A percentile compares a stretch with the other conserved stretches of the same genome.
Evolutionary conservation across 1,284 basidiomycete species (phyloP).

Genomic region (Cutaneotrichosporon sp.): DNA sequence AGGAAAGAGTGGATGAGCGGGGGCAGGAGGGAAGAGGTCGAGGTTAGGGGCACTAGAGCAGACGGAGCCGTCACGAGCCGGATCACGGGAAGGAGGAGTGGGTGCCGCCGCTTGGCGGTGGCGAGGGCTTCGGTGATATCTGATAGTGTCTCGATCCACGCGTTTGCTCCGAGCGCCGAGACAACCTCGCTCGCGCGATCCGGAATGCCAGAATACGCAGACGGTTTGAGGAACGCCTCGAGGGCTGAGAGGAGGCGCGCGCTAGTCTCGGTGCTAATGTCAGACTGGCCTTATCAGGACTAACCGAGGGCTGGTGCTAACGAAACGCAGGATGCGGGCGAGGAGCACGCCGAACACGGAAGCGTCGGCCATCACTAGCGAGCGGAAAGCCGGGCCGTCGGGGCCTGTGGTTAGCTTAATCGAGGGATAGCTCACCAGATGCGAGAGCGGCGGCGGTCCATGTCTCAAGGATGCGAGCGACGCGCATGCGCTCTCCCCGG

Average conservation of each 20-base stretch:
- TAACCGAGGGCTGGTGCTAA: slow-evolving; percentile 20
- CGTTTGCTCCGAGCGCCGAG: slow-evolving; percentile 16
- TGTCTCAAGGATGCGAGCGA: slow-evolving; percentile 22
- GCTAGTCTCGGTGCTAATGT: slow-evolving; percentile 24
- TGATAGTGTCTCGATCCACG: slow-evolving; percentile 42
- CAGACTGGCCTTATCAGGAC: not conserved
- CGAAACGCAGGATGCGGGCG: slow-evolving; percentile 22
- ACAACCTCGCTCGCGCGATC: slow-evolving; percentile 21
- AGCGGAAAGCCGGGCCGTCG: slow-evolving; percentile 8
- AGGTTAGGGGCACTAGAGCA: slow-evolving; percentile 17
- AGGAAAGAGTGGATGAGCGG: slow-evolving; percentile 44
- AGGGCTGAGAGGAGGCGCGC: slow-evolving; percentile 21
- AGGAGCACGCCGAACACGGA: slow-evolving; percentile 16
- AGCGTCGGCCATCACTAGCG: not conserved
- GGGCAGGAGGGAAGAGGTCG: slow-evolving; percentile 26
- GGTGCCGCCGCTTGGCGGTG: slow-evolving; percentile 46
- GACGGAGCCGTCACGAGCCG: slow-evolving; percentile 44
- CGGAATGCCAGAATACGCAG: slow-evolving; percentile 19
- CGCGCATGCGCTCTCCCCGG: slow-evolving; percentile 10
- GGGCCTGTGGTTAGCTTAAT: not conserved
- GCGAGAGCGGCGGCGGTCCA: slow-evolving; percentile 28
- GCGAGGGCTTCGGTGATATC: slow-evolving; percentile 34
- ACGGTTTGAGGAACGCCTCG: slow-evolving; percentile 27
- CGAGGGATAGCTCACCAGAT: not conserved
- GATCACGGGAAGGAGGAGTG: slow-evolving; percentile 34